A percentile compares a stretch with the other conserved stretches of the same genome.
Evolutionary conservation across 495 filamentous ascomycete species (phyloP).

Genomic region (Choiromyces venosus): DNA sequence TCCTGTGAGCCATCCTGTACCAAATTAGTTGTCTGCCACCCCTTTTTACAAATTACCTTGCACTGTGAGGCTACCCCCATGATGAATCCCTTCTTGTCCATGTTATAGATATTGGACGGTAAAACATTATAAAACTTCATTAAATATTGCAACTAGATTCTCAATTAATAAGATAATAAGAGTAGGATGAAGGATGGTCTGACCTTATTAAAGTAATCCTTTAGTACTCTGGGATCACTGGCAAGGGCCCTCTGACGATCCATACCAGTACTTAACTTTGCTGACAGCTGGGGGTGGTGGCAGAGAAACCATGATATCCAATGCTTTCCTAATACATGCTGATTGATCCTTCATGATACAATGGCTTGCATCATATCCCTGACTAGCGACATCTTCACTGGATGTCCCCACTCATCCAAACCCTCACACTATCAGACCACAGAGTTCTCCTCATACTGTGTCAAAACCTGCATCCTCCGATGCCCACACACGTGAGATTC

Average conservation of each 20-base stretch:
- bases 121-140: slow-evolving; percentile 2
- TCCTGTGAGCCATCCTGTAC: too few species aligned
- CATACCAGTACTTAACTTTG: not conserved
- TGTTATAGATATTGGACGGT: slow-evolving; percentile 16
- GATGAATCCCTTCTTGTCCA: slow-evolving; percentile 23
- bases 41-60: slow-evolving; percentile 16
- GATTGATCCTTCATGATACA: not conserved
- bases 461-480: too few species aligned
- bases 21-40: not conserved
- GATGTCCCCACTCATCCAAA: slow-evolving; percentile 9
- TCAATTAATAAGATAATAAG: not conserved
- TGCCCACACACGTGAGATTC: too few species aligned
- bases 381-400: not conserved
- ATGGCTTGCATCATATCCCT: not conserved
- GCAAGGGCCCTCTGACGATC: not conserved
- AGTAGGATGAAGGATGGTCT: not conserved
- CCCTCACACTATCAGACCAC: slow-evolving; percentile 10
- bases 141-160: slow-evolving; percentile 1
- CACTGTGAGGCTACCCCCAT: slow-evolving; percentile 7
- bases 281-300: not conserved
- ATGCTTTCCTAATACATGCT: not conserved
- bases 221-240: slow-evolving; percentile 1
- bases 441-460: slow-evolving; percentile 11
- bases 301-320: not conserved
- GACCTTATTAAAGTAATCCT: slow-evolving; percentile 22